Base-by-base conservation (phyloP, 2,329 filamentous ascomycete genomes). In the Curvularia verruculosa region DNA sequence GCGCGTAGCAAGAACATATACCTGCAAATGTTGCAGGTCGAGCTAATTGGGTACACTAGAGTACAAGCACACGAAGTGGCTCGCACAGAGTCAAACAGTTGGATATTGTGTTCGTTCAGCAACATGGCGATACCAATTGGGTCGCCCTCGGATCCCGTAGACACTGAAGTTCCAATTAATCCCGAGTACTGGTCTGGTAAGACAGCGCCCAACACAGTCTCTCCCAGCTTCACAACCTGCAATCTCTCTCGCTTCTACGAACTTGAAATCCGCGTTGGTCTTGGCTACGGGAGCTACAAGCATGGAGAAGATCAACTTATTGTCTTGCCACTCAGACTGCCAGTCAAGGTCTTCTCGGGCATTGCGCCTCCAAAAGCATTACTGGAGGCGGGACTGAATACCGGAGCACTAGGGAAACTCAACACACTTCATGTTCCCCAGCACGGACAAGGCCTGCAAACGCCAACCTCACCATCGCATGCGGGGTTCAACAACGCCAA, bases 161-260 rank as follows among this genome's bases (percentile, higher is more conserved):
- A 87, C 44, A 85, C 85, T 10, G 90, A 96, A 68, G 80, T 88
- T 54, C 82, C 84, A n/a, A 73, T 96, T 23, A 89, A 92, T 54
- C 80, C 86, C 46, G 82, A 82, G 1, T 73, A 94, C 39, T 99
- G 95, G 95, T 85, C 85, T 60, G 81, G 82, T 39, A 81, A 85
- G 48, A 81, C 87, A 0, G 80, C 98, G 5, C 95, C 94, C 2
- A 95, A 91, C 73, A 94, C 91, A 0, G 87, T 99, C 10, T 88
- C 92, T 9, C 95, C 95, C 0, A 89, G 87, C 0, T 99, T 99
- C 72, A 82, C 87, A 47, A 91, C 92, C 1, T 99, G 95, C 78
- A 98, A 98, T 75, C 84, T 98, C 47, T 84, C 85, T 49, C 86
- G 94, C 26, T 83, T 80, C 49, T 98, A 99, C 75, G 89, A 93